Percentiles rank a stretch among this genome's conserved stretches.
Conservation (phyloP, 768 basidiomycete species). For the Asterophora lycoperdoides region DNA sequence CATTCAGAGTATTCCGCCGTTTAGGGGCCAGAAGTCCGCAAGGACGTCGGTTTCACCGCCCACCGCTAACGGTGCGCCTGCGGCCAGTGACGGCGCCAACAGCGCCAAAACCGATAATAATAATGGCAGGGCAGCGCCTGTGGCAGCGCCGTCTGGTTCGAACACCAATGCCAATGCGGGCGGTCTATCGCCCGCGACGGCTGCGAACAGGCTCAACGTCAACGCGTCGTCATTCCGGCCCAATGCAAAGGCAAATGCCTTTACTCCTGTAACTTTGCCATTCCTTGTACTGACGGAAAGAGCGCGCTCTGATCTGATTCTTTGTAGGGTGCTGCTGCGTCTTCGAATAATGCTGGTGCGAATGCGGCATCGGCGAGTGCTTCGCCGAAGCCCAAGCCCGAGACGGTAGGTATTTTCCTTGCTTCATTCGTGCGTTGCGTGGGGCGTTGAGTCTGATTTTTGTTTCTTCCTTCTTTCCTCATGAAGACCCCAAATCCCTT, state of each 20-base stretch:
- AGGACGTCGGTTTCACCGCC: constrained; percentile 23
- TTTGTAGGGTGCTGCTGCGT: constrained; percentile 41
- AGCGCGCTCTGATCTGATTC: constrained; percentile 17
- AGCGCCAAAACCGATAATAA: too few relatives aligned
- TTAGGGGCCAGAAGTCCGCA: constrained; percentile 58
- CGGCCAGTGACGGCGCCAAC: constrained; percentile 14
- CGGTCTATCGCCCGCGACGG: constrained; percentile 50
- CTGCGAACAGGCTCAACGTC: constrained; percentile 69
- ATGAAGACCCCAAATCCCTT: constrained; percentile 73
- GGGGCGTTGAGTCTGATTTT: neutral
- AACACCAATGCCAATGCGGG: constrained; percentile 19
- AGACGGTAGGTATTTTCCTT: constrained; percentile 35
- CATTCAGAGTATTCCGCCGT: constrained; percentile 89
- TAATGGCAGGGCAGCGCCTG: neutral
- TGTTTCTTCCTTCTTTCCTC: constrained; percentile 10
- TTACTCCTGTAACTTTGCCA: constrained; percentile 55
- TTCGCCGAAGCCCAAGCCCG: constrained; percentile 63
- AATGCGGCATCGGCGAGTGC: constrained; percentile 42
- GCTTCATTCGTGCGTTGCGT: neutral
- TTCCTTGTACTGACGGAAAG: constrained; percentile 20
- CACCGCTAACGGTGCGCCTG: constrained; percentile 26
- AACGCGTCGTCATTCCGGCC: constrained; percentile 91
- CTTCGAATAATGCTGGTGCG: constrained; percentile 36
- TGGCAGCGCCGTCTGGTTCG: constrained; percentile 14
- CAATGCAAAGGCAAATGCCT: constrained; percentile 73